These are phyloP conservation scores for Fraxinus baroniana DNA, from an alignment of 305 asterid species.

Conservation along the genomic window DNA sequence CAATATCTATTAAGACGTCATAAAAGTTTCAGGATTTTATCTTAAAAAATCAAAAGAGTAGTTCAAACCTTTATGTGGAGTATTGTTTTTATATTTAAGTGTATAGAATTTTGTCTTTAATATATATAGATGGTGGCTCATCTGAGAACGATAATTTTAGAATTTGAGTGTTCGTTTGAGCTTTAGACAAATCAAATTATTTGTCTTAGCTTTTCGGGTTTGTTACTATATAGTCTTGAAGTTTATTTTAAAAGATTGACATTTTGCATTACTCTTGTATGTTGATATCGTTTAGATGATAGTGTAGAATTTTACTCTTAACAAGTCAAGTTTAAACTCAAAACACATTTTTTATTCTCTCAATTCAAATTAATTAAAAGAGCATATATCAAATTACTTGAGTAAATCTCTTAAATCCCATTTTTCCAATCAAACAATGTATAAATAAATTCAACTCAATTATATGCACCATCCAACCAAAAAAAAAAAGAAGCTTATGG, in stretches of 20 bases:
- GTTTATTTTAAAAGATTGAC: too few species aligned
- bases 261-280: not conserved
- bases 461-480: not conserved
- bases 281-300: not conserved
- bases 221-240: not conserved
- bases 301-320: not conserved
- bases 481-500: not conserved
- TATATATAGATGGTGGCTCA: not conserved
- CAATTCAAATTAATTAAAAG: not conserved
- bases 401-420: not conserved
- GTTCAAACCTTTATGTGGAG: too few species aligned
- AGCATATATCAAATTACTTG: not conserved
- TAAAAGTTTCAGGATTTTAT: not conserved
- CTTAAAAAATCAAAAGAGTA: not conserved
- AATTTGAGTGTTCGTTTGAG: not conserved
- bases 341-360: not conserved
- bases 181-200: not conserved
- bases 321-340: not conserved
- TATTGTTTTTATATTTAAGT: too few species aligned
- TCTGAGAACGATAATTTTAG: too few species aligned
- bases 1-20: not conserved
- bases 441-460: not conserved
- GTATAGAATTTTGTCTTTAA: too few species aligned
- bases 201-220: not conserved
- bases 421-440: not conserved